These are phyloP conservation scores for Hippophae gyantsensis DNA, from an alignment of 306 rosid genomes.

Conservation along the genomic window DNA sequence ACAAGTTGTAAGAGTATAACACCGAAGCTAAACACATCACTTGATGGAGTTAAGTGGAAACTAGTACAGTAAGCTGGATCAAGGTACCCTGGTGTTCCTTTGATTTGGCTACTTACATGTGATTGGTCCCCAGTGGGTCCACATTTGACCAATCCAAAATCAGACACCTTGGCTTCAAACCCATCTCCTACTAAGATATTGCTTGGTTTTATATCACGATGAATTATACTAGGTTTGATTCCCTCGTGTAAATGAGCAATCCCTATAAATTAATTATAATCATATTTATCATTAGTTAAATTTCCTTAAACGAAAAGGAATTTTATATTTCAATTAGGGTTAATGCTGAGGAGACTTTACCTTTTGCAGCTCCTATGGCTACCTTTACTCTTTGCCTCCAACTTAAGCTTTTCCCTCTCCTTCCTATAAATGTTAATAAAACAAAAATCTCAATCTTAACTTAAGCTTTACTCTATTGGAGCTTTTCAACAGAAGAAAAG, in stretches of 20 bases:
- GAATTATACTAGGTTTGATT: slow-evolving; percentile 56
- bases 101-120: slow-evolving; percentile 83
- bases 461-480: no score
- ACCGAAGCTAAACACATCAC: slow-evolving; percentile 81
- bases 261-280: slow-evolving; percentile 27
- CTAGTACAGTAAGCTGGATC: slow-evolving; percentile 78
- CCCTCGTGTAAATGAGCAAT: slow-evolving; percentile 74
- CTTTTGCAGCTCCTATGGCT: slow-evolving; percentile 82
- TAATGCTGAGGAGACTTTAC: slow-evolving; percentile 16
- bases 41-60: slow-evolving; percentile 62
- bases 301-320: no score
- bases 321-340: neutral
- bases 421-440: slow-evolving; percentile 24
- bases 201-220: slow-evolving; percentile 73
- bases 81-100: slow-evolving; percentile 87
- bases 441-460: no score
- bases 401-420: slow-evolving; percentile 42
- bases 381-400: slow-evolving; percentile 73
- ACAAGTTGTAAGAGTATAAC: slow-evolving; percentile 71
- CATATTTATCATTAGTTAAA: neutral
- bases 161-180: slow-evolving; percentile 72
- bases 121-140: slow-evolving; percentile 71
- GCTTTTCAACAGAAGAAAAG: no score
- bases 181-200: slow-evolving; percentile 71
- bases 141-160: slow-evolving; percentile 67